Percentiles rank a stretch among this genome's conserved stretches.
These are phyloP conservation scores for Zangia roseola DNA, from an alignment of 768 basidiomycete genomes.

Conservation along the genomic window DNA sequence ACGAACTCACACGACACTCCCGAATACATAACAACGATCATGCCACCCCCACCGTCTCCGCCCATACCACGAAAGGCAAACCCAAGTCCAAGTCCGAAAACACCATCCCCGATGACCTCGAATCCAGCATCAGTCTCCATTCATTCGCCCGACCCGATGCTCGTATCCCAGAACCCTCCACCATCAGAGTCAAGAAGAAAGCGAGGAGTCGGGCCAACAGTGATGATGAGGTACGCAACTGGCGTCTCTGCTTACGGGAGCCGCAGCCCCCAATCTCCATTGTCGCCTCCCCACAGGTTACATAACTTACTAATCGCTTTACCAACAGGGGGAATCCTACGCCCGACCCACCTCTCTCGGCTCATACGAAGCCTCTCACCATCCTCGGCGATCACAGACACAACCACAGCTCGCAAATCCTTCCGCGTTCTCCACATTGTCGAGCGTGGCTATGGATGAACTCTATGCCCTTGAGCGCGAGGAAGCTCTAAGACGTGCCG, in stretches of 20 bases:
- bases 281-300: constrained; percentile 28
- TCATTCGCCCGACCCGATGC: constrained; percentile 19
- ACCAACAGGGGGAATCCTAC: constrained; percentile 50
- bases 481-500: constrained; percentile 81
- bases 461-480: constrained; percentile 85
- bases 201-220: constrained; percentile 76
- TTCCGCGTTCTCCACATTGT: constrained; percentile 64
- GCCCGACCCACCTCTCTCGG: constrained; percentile 53
- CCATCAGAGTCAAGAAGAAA: constrained; percentile 64
- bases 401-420: constrained; percentile 32
- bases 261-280: constrained; percentile 13
- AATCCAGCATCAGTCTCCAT: constrained; percentile 26
- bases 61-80: constrained; percentile 25
- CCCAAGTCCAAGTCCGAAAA: constrained; percentile 31
- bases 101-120: constrained; percentile 25
- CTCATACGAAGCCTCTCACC: constrained; percentile 41
- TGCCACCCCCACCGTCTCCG: constrained; percentile 15
- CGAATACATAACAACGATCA: constrained; percentile 83
- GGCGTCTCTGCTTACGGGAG: not conserved
- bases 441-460: constrained; percentile 82
- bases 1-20: constrained; percentile 95
- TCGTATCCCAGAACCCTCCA: constrained; percentile 23
- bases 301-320: constrained; percentile 23
- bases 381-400: constrained; percentile 28
- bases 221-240: constrained; percentile 72